Evolutionary conservation across 1,284 basidiomycete species (phyloP).

Genomic region (Lentinula novae-zelandiae): DNA sequence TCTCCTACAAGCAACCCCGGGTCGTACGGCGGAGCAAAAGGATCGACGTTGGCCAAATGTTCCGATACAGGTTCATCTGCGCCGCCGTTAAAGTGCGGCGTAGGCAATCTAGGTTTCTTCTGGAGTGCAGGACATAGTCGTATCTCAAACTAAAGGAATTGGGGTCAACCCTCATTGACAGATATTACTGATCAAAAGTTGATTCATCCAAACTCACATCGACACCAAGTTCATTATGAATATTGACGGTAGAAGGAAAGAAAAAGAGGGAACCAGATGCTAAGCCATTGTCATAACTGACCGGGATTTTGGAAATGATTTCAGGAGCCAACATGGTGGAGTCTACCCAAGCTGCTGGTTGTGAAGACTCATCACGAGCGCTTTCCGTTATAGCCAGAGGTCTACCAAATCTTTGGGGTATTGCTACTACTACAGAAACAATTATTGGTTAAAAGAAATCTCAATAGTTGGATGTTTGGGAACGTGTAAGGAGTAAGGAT

Average conservation of each 20-base stretch:
- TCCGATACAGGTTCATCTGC: conserved; percentile 21
- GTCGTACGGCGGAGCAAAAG: conserved; percentile 80
- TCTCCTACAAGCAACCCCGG: conserved; percentile 71
- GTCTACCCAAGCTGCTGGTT: background rate
- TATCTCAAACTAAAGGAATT: conserved; percentile 67
- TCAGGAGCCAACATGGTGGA: conserved; percentile 37
- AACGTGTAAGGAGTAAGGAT: background rate
- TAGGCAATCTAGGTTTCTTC: conserved; percentile 60
- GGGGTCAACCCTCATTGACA: background rate
- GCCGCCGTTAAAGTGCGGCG: conserved; percentile 39
- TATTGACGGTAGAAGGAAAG: conserved; percentile 67
- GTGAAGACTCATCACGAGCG: background rate
- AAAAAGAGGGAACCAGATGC: conserved; percentile 71
- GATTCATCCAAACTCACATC: conserved; percentile 43
- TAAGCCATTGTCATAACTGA: conserved; percentile 57
- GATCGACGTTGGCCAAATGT: conserved; percentile 43
- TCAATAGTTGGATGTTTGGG: background rate
- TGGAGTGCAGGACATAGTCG: conserved; percentile 78
- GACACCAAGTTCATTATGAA: conserved; percentile 55
- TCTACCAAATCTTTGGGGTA: background rate
- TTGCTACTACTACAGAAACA: conserved; percentile 2
- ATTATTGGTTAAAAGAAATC: background rate
- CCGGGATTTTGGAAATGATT: conserved; percentile 58
- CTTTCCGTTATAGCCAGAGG: background rate
- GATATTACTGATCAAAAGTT: background rate